Evolutionary conservation across 192 early-diverging fungal species (phyloP).

Genomic region (Coemansia sp.): DNA sequence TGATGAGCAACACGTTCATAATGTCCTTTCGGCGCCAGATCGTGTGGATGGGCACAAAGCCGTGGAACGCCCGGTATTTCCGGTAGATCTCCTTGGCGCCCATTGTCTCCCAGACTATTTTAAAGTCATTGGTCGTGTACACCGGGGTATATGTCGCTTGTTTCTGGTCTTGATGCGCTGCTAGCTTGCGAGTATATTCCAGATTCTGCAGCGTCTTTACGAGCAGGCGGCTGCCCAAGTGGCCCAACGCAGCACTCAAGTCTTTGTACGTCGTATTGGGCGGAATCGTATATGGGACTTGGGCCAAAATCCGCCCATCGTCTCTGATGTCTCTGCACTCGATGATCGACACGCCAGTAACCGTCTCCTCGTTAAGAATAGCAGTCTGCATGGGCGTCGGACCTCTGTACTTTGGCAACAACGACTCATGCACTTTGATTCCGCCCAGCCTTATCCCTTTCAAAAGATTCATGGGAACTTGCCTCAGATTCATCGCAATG

Average conservation of each 20-base stretch:
- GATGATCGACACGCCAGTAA: constrained; percentile 85
- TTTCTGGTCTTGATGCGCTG: constrained; percentile 59
- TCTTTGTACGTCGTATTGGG: background rate
- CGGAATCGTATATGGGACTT: constrained; percentile 27
- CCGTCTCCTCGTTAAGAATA: constrained; percentile 70
- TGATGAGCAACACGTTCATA: constrained; percentile 14
- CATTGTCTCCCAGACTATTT: constrained; percentile 63
- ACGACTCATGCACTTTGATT: constrained; percentile 84
- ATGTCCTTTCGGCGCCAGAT: constrained; percentile 21
- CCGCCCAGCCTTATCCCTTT: constrained; percentile 59
- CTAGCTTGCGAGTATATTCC: constrained; percentile 40
- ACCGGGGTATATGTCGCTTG: constrained; percentile 45
- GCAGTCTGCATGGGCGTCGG: constrained; percentile 79
- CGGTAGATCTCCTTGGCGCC: constrained; percentile 60
- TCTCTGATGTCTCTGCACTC: constrained; percentile 63
- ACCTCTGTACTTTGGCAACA: constrained; percentile 86
- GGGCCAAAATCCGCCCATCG: constrained; percentile 78
- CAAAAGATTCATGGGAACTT: background rate
- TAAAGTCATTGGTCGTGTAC: constrained; percentile 61
- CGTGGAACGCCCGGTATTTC: constrained; percentile 63
- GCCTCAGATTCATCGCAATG: background rate
- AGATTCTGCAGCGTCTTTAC: constrained; percentile 17
- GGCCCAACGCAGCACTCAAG: background rate
- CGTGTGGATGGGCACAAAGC: constrained; percentile 14
- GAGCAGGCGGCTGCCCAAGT: constrained; percentile 12